These are phyloP conservation scores for Ganoderma resinaceum DNA, from an alignment of 1,284 basidiomycete species.

Conservation along the genomic window DNA sequence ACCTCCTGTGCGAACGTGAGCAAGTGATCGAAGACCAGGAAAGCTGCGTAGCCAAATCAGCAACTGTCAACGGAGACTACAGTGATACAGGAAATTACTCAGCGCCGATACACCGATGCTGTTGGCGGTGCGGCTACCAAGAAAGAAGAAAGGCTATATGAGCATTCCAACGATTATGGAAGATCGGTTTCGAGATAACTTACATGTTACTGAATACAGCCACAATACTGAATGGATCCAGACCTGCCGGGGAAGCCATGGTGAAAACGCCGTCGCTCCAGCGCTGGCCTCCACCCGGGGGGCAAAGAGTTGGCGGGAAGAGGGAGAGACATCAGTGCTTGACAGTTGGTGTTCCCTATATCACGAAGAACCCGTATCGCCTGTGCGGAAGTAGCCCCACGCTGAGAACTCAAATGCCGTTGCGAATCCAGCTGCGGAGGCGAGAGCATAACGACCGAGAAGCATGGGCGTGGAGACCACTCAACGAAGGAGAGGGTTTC, in stretches of 20 bases:
- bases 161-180: neutral
- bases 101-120: neutral
- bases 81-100: neutral
- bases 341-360: neutral
- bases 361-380: neutral
- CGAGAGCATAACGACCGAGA: neutral
- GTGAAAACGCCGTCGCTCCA: neutral
- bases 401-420: neutral
- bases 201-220: neutral
- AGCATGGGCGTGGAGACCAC: neutral
- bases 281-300: neutral
- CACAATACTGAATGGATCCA: neutral
- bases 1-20: slow-evolving; percentile 12
- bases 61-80: too few species aligned
- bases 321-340: neutral
- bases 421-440: neutral
- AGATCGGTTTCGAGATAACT: neutral
- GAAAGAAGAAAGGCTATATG: neutral
- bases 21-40: slow-evolving; percentile 7
- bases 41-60: neutral
- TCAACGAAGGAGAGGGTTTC: neutral
- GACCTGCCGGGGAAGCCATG: neutral
- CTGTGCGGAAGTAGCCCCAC: neutral
- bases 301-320: neutral
- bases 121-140: neutral